Evolutionary conservation across 2,329 filamentous ascomycete genomes (phyloP).

Genomic region (Zasmidium cellare): DNA sequence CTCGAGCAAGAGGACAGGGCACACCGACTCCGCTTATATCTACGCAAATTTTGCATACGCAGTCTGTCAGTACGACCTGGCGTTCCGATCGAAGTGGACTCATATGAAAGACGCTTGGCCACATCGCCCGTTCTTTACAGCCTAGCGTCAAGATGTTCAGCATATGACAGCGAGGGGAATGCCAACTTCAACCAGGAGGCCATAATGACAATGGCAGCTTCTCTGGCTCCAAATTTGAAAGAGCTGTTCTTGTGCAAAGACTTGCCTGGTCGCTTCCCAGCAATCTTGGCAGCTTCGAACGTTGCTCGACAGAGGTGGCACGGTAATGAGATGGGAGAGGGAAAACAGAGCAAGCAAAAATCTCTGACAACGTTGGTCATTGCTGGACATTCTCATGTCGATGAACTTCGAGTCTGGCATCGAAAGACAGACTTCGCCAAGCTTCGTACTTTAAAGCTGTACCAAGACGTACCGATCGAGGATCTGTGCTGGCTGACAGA

Average conservation of each 20-base stretch:
- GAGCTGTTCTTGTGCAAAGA: neutral
- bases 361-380: neutral
- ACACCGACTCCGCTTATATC: neutral
- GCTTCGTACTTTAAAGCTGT: neutral
- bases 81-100: neutral
- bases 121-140: neutral
- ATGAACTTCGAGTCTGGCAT: neutral
- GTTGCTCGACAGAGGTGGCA: neutral
- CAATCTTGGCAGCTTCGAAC: neutral
- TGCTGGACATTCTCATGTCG: neutral
- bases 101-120: neutral
- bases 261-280: neutral
- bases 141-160: neutral
- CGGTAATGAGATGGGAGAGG: neutral
- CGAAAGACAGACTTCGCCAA: neutral
- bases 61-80: neutral
- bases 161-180: neutral
- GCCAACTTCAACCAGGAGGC: neutral
- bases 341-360: neutral
- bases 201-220: neutral
- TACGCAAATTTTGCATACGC: neutral
- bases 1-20: neutral
- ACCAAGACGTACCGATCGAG: neutral
- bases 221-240: neutral
- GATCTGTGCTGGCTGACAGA: neutral